Base-by-base conservation (phyloP, 352 stramenopile species). In the Globisporangium paddicum region DNA sequence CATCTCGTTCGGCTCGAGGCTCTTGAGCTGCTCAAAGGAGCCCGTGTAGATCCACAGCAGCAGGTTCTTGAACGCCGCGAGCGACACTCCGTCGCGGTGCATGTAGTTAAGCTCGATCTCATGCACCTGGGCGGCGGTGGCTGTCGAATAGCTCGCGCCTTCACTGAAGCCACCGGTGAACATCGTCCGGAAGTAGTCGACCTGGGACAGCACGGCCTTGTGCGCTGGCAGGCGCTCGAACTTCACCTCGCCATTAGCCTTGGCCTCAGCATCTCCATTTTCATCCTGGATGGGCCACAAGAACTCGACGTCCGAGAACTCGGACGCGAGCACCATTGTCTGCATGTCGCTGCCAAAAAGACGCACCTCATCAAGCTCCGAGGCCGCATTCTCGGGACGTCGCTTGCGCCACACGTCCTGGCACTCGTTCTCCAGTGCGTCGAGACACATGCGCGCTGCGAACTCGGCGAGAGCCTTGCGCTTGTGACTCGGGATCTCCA, bases 151-250 rank as follows among this genome's bases (percentile, higher is more conserved):
- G 5, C 53, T 53, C 10, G 67, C 64, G n/a, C 76, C 79, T 75
- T 93, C 81, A 38, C 79, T 83, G 44, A 93, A 93, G 16, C 83
- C 77, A n/a, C 81, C 83, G 4, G 79, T 78, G 52, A 93, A 89
- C 81, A 93, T 90, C 8, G 76, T 85, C 37, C 75, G 79, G 62
- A 91, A 93, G 66, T 93, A 93, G 18, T 85, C 68, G n/a, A 90
- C 79, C 50, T 90, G 77, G 0, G 76, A 78, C 13, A 93, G 70
- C 30, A 93, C 67, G 19, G 76, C 79, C 61, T 88, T 88, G 58
- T 93, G 83, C 11, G 77, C 83, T 5, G 74, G 77, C 21, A 93
- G 46, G 10, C 71, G 68, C 55, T 68, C 58, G 37, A 71, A 82
- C 34, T 35, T 58, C 3, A 35, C 5, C 34, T 42, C 40, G 23